Percentiles rank a stretch among this genome's conserved stretches.
These are phyloP conservation scores for Cichorium intybus DNA, from an alignment of 140 eudicot species.

Conservation along the genomic window DNA sequence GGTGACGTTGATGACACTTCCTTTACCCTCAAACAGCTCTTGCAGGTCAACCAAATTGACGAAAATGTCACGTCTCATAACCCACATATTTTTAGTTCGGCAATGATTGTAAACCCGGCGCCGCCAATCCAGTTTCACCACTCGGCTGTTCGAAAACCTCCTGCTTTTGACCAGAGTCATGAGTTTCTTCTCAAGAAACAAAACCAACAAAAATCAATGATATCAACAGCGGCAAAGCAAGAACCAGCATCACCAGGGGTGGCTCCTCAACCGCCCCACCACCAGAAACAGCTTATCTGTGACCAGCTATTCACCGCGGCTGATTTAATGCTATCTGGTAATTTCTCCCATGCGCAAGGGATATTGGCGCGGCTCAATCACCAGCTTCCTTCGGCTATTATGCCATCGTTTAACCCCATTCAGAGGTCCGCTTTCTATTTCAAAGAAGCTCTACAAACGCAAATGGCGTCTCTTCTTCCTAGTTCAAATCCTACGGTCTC, in stretches of 20 bases:
- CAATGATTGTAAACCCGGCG: slow-evolving; percentile 29
- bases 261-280: slow-evolving; percentile 33
- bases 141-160: slow-evolving; percentile 22
- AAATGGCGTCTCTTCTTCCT: slow-evolving; percentile 24
- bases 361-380: slow-evolving; percentile 99
- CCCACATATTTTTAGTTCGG: too few species aligned
- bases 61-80: slow-evolving; percentile 35
- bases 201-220: too few species aligned
- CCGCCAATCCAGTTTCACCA: slow-evolving; percentile 33
- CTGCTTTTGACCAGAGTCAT: slow-evolving; percentile 18
- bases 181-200: slow-evolving; percentile 25
- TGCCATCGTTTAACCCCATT: slow-evolving; percentile 51
- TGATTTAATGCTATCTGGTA: slow-evolving; percentile 67
- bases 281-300: slow-evolving; percentile 53
- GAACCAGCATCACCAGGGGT: slow-evolving; percentile 20
- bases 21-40: slow-evolving; percentile 47
- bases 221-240: slow-evolving; percentile 11
- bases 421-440: slow-evolving; percentile 62
- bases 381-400: slow-evolving; percentile 48
- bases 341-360: slow-evolving; percentile 86
- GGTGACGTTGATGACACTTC: slow-evolving; percentile 64
- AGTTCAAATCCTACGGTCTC: slow-evolving; percentile 35
- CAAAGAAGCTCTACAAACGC: slow-evolving; percentile 62
- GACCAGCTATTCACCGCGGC: slow-evolving; percentile 73
- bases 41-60: slow-evolving; percentile 39